Percentiles rank a stretch among this genome's conserved stretches.
These are phyloP conservation scores for Sporothrix protearum DNA, from an alignment of 2,329 filamentous ascomycete species.

Conservation along the genomic window DNA sequence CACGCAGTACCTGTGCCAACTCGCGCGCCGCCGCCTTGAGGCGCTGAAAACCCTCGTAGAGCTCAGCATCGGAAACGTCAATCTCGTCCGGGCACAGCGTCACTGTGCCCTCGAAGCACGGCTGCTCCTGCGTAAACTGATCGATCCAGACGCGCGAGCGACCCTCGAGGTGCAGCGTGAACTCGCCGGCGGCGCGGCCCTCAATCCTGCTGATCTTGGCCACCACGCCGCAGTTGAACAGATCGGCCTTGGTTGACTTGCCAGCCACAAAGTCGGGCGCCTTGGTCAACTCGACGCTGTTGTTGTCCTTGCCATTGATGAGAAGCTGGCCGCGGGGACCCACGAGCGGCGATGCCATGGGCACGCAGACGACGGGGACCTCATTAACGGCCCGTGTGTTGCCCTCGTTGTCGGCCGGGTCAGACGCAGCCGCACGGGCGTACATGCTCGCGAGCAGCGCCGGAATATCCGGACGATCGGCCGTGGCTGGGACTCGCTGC, in stretches of 20 bases:
- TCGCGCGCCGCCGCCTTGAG: constrained; percentile 84
- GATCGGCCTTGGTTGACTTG: constrained; percentile 62
- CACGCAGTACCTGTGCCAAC: constrained; percentile 75
- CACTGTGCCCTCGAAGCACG: constrained; percentile 82
- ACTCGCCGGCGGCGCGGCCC: constrained; percentile 69
- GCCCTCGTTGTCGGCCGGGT: constrained; percentile 49
- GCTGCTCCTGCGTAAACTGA: constrained; percentile 69
- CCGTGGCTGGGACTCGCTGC: constrained; percentile 76
- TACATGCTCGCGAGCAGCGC: constrained; percentile 84
- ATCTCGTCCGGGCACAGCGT: constrained; percentile 64
- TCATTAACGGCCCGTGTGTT: constrained; percentile 60
- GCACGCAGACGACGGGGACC: constrained; percentile 83
- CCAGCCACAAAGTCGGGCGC: constrained; percentile 53
- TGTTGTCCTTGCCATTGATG: constrained; percentile 48
- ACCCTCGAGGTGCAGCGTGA: constrained; percentile 83
- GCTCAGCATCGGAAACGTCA: constrained; percentile 51
- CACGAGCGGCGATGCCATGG: constrained; percentile 71
- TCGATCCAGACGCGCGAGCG: constrained; percentile 72
- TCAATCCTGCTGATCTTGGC: constrained; percentile 76
- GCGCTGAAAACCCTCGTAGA: constrained; percentile 69
- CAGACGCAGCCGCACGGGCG: constrained; percentile 57
- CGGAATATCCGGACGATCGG: constrained; percentile 78
- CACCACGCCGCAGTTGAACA: constrained; percentile 79
- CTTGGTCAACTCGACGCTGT: constrained; percentile 39
- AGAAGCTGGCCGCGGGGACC: constrained; percentile 71